Evolutionary conservation across 139 green algal species (phyloP).

Genomic region (Micromonas pusilla): DNA sequence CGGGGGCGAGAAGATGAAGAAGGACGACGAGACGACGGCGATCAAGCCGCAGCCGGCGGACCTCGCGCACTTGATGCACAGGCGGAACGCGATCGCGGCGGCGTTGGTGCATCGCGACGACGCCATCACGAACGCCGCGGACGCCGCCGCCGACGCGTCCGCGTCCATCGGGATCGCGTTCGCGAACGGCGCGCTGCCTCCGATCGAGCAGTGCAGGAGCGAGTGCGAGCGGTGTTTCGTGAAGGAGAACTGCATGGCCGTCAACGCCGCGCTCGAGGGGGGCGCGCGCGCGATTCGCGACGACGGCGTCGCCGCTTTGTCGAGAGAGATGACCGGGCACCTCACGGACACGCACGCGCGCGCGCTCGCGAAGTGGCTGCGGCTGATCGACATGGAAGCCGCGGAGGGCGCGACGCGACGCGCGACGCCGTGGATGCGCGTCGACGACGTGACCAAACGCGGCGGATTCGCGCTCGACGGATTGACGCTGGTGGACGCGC

Average conservation of each 20-base stretch:
- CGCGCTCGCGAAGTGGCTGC: neutral
- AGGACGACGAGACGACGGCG: neutral
- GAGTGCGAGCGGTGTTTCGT: conserved; percentile 12
- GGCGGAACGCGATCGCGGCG: neutral
- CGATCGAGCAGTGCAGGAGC: neutral
- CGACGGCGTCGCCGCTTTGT: neutral
- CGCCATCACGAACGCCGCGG: too few species aligned
- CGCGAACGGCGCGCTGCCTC: neutral
- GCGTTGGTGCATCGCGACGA: neutral
- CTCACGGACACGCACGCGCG: neutral
- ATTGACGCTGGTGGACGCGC: neutral
- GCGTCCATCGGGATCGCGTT: neutral
- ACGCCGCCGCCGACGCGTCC: too few species aligned
- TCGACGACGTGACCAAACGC: neutral
- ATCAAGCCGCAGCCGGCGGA: neutral
- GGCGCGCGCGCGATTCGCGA: neutral
- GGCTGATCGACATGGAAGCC: conserved; percentile 10
- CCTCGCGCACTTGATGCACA: conserved; percentile 2
- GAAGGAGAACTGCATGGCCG: neutral
- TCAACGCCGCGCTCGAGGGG: conserved; percentile 7
- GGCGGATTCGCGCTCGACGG: conserved; percentile 5
- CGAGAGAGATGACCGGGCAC: neutral
- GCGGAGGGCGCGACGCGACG: neutral
- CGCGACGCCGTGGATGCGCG: conserved; percentile 14
- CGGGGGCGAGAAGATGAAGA: neutral